Base-by-base conservation (phyloP, 2,329 filamentous ascomycete genomes). In the Paraphaeosphaeria minitans region DNA sequence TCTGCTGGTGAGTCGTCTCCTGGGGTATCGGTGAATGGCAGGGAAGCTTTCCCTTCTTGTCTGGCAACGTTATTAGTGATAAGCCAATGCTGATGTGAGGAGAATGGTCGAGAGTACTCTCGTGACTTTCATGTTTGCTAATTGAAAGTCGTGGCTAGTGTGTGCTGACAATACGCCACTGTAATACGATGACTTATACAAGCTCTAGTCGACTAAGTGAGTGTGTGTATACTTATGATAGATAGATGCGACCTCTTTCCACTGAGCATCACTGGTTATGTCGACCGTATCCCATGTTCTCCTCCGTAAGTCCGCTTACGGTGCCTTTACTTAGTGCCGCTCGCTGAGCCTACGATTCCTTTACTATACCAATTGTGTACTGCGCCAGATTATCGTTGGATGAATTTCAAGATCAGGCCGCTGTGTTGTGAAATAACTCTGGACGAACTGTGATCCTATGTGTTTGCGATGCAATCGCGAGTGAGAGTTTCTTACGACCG, bases 1-100 rank as follows among this genome's bases (percentile, higher is more conserved):
- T 73, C 66, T 19, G 74, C 64, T 7, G 67, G 66, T 1, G 63
- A 62, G 53, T 77, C 74, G 29, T 48, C 45, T 47, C 65, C 65
- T 5, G 41, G 24, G 19, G 50, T 60, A n/a, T 46, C 51, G 3
- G 48, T 56, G 57, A 60, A 58, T 6, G 51, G 55, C 37, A 48
- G 21, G n/a, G 47, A 27, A 2, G 48, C 16, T 24, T 53, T 57
- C 45, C 9, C 19, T 33, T 51, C 45, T 27, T 54, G 48, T 4
- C 55, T 49, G 16, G 47, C 39, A 4, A 55, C 33, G 24, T 50
- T 57, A 9, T 42, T 50, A 49, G 43, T 59, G 57, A 48, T 56
- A 62, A 19, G 56, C 42, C 4, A 59, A 35, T 5, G 56, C 53
- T 16, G 43, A 41, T 37, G 55, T 7, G 43, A 48, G 31, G 35